Evolutionary conservation across 2,329 filamentous ascomycete species (phyloP).

Genomic region (Penicillium sp.): DNA sequence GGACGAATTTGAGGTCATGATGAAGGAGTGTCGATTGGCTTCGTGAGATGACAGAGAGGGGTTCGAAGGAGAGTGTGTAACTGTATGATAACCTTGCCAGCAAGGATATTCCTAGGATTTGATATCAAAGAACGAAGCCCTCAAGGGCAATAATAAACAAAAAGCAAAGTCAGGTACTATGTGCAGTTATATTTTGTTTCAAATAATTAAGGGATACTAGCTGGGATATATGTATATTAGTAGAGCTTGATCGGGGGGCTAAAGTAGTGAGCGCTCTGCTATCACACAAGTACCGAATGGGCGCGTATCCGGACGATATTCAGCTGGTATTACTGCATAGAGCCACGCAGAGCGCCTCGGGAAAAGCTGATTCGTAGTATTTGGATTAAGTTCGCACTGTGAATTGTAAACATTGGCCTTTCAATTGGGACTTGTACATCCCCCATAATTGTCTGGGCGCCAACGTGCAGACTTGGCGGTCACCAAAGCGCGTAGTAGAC

Average conservation of each 20-base stretch:
- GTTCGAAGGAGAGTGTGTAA: background rate
- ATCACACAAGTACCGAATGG: conserved; percentile 14
- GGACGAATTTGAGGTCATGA: conserved; percentile 30
- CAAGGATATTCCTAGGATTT: conserved; percentile 10
- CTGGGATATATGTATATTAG: conserved; percentile 16
- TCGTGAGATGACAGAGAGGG: background rate
- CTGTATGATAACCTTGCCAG: conserved; percentile 15
- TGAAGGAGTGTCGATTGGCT: conserved; percentile 6
- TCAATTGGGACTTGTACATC: conserved; percentile 5
- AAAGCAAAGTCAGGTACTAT: conserved; percentile 13
- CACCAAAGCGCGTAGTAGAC: background rate
- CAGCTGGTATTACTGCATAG: background rate
- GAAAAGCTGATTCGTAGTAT: conserved; percentile 6
- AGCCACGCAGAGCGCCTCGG: background rate
- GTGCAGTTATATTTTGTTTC: conserved; percentile 7
- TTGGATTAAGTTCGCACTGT: conserved; percentile 1
- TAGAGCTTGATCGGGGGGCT: background rate
- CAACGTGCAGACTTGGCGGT: conserved; percentile 22
- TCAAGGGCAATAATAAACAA: conserved; percentile 13
- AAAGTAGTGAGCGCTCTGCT: conserved; percentile 10
- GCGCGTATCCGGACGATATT: conserved; percentile 8
- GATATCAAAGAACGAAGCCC: conserved; percentile 6
- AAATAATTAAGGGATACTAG: conserved; percentile 3
- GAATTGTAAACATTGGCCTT: conserved; percentile 5
- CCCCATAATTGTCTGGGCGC: conserved; percentile 13